A percentile compares a stretch with the other conserved stretches of the same genome.
These are phyloP conservation scores for Albatrellus ellisii DNA, from an alignment of 768 basidiomycete genomes.

Conservation along the genomic window DNA sequence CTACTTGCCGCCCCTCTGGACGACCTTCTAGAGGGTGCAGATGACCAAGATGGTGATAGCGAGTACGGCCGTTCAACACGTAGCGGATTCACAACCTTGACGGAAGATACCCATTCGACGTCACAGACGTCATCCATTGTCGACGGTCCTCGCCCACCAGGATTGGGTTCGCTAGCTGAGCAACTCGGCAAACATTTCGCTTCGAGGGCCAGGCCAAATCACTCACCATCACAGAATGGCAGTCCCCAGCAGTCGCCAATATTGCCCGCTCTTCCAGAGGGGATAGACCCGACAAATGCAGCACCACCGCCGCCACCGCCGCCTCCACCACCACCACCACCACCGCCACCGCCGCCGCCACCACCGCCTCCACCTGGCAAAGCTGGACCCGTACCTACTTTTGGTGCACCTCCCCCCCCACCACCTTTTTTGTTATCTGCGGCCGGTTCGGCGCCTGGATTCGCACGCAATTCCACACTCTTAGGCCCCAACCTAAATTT, in stretches of 20 bases:
- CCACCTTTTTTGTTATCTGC: constrained; percentile 23
- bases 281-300: constrained; percentile 15
- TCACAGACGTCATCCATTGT: constrained; percentile 29
- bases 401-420: constrained; percentile 17
- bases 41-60: constrained; percentile 41
- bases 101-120: constrained; percentile 43
- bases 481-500: constrained; percentile 44
- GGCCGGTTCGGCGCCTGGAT: constrained; percentile 28
- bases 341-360: constrained; percentile 24
- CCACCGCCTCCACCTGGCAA: constrained; percentile 25
- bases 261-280: constrained; percentile 29
- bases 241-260: constrained; percentile 22
- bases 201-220: constrained; percentile 30
- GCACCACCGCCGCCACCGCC: constrained; percentile 18
- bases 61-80: constrained; percentile 35
- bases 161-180: constrained; percentile 43
- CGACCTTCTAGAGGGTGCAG: constrained; percentile 28
- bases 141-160: constrained; percentile 23
- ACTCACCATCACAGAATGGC: constrained; percentile 25
- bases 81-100: constrained; percentile 34
- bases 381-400: constrained; percentile 16
- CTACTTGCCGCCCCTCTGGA: constrained; percentile 31
- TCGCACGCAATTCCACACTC: constrained; percentile 47
- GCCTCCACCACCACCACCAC: constrained; percentile 20
- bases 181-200: constrained; percentile 48